A percentile compares a stretch with the other conserved stretches of the same genome.
Conservation (phyloP, 192 early-diverging fungal species). For the Entomortierella chlamydospora region DNA sequence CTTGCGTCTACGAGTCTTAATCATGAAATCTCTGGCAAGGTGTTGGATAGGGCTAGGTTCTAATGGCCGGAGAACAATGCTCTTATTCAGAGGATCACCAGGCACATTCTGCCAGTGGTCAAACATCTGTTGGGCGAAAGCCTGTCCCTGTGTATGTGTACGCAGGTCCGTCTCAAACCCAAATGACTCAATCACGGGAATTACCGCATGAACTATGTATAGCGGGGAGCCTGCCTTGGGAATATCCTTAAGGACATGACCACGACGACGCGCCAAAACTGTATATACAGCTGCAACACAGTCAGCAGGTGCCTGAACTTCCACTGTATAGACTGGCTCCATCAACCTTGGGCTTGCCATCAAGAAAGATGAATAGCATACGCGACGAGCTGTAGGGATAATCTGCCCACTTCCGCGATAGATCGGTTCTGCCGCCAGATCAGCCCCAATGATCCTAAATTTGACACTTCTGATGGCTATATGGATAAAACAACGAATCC, state of each 20-base stretch:
- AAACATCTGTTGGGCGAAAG: constrained; percentile 98
- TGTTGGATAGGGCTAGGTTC: constrained; percentile 90
- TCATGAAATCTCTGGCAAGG: constrained; percentile 97
- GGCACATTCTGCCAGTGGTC: constrained; percentile 99
- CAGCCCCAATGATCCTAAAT: constrained; percentile 91
- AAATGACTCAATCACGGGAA: constrained; percentile 95
- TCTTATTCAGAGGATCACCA: constrained; percentile 94
- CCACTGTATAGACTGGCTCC: constrained; percentile 97
- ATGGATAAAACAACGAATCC: constrained; percentile 41
- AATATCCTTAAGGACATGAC: constrained; percentile 94
- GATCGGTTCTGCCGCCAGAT: constrained; percentile 86
- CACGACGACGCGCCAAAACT: constrained; percentile 90
- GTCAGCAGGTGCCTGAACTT: constrained; percentile 97
- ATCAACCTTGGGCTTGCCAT: constrained; percentile 95
- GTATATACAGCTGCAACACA: constrained; percentile 96
- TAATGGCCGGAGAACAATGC: constrained; percentile 86
- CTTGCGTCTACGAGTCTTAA: constrained; percentile 97
- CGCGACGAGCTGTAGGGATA: constrained; percentile 95
- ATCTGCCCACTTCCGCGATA: constrained; percentile 96
- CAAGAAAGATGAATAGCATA: constrained; percentile 96
- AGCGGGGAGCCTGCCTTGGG: constrained; percentile 96
- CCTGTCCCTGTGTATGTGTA: constrained; percentile 96
- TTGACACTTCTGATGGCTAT: constrained; percentile 94
- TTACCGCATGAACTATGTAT: constrained; percentile 91
- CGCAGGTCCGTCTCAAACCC: constrained; percentile 98